phyloP scores from a whole-genome alignment of 768 basidiomycete species.

The Sporobolomyces roseus region DNA sequence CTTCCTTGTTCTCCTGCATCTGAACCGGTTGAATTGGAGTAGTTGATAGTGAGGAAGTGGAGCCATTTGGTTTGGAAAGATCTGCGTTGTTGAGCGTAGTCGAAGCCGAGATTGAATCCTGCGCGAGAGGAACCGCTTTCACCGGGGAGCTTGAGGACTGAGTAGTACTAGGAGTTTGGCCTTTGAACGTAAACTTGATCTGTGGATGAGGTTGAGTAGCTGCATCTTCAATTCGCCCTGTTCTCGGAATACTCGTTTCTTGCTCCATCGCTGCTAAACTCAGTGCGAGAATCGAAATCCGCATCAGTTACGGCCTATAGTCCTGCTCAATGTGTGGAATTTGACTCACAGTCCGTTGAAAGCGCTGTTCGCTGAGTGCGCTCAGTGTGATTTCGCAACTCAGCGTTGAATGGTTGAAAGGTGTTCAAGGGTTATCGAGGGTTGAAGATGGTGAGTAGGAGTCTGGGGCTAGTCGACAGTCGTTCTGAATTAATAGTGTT shows the following conservation, averaged over 20 bases:
- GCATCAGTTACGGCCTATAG: too few species aligned
- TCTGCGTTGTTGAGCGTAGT: background rate
- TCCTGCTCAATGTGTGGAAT: too few species aligned
- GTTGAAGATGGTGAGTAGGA: too few species aligned
- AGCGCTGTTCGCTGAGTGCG: too few species aligned
- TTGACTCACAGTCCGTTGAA: too few species aligned
- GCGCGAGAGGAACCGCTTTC: too few species aligned
- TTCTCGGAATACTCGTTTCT: background rate
- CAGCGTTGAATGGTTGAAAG: too few species aligned
- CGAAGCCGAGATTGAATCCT: background rate
- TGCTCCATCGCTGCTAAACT: slow-evolving; percentile 4
- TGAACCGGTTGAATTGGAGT: background rate
- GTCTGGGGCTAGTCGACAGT: too few species aligned
- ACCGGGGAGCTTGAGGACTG: background rate
- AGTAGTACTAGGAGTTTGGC: too few species aligned
- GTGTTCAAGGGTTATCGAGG: too few species aligned
- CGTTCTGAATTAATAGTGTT: too few species aligned
- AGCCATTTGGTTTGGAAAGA: background rate
- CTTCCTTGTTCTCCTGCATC: background rate
- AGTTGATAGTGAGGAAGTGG: background rate
- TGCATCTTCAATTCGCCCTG: background rate
- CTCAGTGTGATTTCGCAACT: too few species aligned
- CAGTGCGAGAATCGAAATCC: background rate
- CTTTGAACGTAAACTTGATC: slow-evolving; percentile 9
- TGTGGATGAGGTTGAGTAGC: background rate